phyloP scores from a whole-genome alignment of 2,329 filamentous ascomycete genomes.

The Aspergillus intermedius region DNA sequence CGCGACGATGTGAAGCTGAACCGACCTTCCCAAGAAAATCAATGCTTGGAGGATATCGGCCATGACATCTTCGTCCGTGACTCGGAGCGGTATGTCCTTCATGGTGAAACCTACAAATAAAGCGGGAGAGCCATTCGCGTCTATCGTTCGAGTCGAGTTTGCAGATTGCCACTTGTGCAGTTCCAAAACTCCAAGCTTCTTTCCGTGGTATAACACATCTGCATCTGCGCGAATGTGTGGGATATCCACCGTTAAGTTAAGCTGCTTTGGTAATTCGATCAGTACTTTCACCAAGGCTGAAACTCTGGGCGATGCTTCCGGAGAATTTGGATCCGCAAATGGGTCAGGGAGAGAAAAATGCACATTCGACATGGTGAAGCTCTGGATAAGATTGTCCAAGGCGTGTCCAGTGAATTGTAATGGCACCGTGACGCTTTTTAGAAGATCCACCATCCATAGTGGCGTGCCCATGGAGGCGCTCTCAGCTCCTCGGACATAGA shows the following conservation, averaged over 20 bases:
- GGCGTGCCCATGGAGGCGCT: constrained; percentile 63
- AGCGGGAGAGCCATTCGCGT: constrained; percentile 52
- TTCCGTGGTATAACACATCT: constrained; percentile 70
- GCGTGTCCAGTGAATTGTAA: constrained; percentile 75
- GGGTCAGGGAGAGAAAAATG: constrained; percentile 80
- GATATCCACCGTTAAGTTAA: constrained; percentile 79
- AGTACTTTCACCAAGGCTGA: constrained; percentile 77
- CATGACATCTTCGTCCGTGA: constrained; percentile 74
- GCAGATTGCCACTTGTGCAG: constrained; percentile 76
- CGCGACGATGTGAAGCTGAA: constrained; percentile 70
- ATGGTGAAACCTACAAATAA: constrained; percentile 72
- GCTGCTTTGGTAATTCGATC: constrained; percentile 71
- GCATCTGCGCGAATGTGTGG: constrained; percentile 68
- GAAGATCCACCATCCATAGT: constrained; percentile 71
- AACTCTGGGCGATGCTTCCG: constrained; percentile 67
- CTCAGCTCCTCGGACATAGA: constrained; percentile 76
- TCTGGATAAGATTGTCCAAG: constrained; percentile 76
- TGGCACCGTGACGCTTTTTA: constrained; percentile 75
- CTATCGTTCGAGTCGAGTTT: constrained; percentile 65
- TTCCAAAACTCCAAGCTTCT: constrained; percentile 75
- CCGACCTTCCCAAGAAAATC: constrained; percentile 63
- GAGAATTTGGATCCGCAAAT: constrained; percentile 66
- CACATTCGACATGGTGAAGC: constrained; percentile 79
- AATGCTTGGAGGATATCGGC: constrained; percentile 73
- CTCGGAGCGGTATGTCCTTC: constrained; percentile 69